A percentile compares a stretch with the other conserved stretches of the same genome.
These are phyloP conservation scores for Cystoisospora suis DNA, from an alignment of 169 alveolate species.

Conservation along the genomic window DNA sequence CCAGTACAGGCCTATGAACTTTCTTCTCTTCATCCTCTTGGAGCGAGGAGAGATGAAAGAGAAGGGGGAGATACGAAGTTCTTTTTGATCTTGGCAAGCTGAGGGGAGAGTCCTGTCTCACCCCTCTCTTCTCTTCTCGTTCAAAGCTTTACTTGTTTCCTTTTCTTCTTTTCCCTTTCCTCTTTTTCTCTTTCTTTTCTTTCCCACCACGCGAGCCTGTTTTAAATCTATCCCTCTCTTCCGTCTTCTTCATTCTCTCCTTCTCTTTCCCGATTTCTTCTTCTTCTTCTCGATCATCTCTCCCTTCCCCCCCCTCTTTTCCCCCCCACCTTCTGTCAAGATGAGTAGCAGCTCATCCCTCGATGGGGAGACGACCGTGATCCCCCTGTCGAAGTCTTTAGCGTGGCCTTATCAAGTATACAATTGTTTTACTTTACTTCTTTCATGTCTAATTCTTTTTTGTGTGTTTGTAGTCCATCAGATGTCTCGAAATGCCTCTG, in stretches of 20 bases:
- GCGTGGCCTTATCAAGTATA: conserved; percentile 57
- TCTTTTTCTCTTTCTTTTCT: neutral
- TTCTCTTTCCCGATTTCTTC: neutral
- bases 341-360: neutral
- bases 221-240: neutral
- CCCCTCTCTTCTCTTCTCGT: neutral
- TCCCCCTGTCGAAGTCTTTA: neutral
- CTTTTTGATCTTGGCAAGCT: too few relatives aligned
- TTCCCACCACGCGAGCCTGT: neutral
- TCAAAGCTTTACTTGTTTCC: neutral
- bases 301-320: neutral
- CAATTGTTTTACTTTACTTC: conserved; percentile 53
- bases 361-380: neutral
- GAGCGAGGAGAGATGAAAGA: too few relatives aligned
- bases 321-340: neutral
- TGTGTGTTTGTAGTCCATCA: conserved; percentile 53
- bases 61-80: too few relatives aligned
- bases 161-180: neutral
- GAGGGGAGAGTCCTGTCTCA: too few relatives aligned
- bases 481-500: conserved; percentile 57
- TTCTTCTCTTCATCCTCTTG: too few relatives aligned
- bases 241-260: neutral
- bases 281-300: neutral
- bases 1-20: too few relatives aligned
- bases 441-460: conserved; percentile 41